phyloP scores from a whole-genome alignment of 257 asterid genomes.

The Penstemon davidsonii region DNA sequence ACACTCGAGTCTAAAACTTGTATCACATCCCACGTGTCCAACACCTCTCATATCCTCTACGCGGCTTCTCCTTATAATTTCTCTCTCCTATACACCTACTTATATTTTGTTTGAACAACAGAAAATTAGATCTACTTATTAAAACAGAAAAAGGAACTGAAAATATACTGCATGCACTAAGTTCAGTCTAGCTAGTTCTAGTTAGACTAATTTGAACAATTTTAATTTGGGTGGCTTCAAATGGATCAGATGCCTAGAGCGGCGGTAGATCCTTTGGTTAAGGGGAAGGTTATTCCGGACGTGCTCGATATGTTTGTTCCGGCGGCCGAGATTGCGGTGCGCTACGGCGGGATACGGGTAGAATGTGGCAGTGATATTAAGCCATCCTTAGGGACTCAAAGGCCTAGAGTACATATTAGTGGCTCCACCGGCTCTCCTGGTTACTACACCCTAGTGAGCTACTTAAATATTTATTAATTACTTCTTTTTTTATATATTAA shows the following conservation, averaged over 20 bases:
- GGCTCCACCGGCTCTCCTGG: constrained; percentile 31
- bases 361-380: constrained; percentile 37
- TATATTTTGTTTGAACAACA: too few species aligned
- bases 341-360: constrained; percentile 33
- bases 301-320: constrained; percentile 59
- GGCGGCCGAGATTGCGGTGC: constrained; percentile 38
- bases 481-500: too few species aligned
- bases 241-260: constrained; percentile 36
- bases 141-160: too few species aligned
- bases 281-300: constrained; percentile 53
- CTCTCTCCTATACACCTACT: background rate
- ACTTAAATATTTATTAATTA: too few species aligned
- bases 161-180: too few species aligned
- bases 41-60: too few species aligned
- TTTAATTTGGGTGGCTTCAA: background rate
- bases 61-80: background rate
- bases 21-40: background rate
- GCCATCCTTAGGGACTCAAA: constrained; percentile 37
- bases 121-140: too few species aligned
- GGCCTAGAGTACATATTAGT: constrained; percentile 39
- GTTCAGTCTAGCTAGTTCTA: too few species aligned
- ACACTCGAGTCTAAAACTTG: background rate
- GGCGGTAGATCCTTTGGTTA: constrained; percentile 50
- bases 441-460: constrained; percentile 52
- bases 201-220: too few species aligned